Evolutionary conservation across 768 basidiomycete species (phyloP).

Genomic region (Hygrocybe coccinea): DNA sequence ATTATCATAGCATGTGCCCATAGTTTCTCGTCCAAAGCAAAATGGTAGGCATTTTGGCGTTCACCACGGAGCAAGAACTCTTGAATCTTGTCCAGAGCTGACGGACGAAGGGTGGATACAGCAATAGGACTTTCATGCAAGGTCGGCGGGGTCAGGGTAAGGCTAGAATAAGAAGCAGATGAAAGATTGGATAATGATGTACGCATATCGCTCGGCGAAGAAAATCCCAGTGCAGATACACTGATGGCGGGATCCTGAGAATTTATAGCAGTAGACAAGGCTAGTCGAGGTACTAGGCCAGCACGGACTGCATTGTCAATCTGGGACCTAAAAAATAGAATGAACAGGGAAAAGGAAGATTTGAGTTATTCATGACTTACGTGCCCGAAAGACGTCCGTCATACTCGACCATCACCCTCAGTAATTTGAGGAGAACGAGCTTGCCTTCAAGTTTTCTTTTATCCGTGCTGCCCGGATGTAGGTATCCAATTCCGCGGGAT

Average conservation of each 20-base stretch:
- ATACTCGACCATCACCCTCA: slow-evolving; percentile 80
- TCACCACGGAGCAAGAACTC: slow-evolving; percentile 78
- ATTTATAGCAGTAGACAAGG: slow-evolving; percentile 22
- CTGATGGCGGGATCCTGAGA: slow-evolving; percentile 10
- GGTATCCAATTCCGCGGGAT: slow-evolving; percentile 68
- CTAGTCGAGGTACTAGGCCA: slow-evolving; percentile 62
- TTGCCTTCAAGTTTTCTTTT: slow-evolving; percentile 68
- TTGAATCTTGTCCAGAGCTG: slow-evolving; percentile 72
- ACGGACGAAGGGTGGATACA: slow-evolving; percentile 53
- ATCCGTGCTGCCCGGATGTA: slow-evolving; percentile 47
- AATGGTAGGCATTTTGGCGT: slow-evolving; percentile 79
- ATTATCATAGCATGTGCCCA: slow-evolving; percentile 98
- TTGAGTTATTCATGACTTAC: slow-evolving; percentile 42
- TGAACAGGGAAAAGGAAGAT: neutral
- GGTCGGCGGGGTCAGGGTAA: slow-evolving; percentile 18
- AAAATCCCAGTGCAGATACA: slow-evolving; percentile 23
- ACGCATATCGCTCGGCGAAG: slow-evolving; percentile 30
- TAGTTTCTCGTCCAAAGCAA: slow-evolving; percentile 80
- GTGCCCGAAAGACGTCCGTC: slow-evolving; percentile 84
- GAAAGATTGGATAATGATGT: slow-evolving; percentile 19
- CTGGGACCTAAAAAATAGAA: slow-evolving; percentile 36
- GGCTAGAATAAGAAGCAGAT: slow-evolving; percentile 18
- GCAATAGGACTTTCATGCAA: slow-evolving; percentile 51
- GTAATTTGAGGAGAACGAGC: slow-evolving; percentile 63
- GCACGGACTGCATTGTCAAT: slow-evolving; percentile 70